Base-by-base conservation (phyloP, 2,329 filamentous ascomycete genomes). In the Aspergillus aculeatus region DNA sequence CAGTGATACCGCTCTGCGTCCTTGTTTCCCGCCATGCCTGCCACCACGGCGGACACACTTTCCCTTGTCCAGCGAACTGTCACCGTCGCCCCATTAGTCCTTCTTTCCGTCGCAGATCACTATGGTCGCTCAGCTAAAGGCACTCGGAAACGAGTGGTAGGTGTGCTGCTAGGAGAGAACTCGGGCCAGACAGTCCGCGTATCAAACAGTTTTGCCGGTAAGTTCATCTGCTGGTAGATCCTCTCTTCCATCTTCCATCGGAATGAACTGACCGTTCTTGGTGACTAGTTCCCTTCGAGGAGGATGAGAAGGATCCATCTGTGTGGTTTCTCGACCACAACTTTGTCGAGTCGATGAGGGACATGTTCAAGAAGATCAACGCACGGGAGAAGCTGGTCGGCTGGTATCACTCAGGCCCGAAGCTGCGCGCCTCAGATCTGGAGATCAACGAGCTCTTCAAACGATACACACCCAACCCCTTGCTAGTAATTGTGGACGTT, bases 291-390 rank as follows among this genome's bases (percentile, higher is more conserved):
- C 95, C 95, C 1, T 99, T 99, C 73, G 95, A 99, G 79, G 95
- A 99, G 81, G 95, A 99, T 77, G 95, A 97, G 72, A 96, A 96
- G 80, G 93, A 99, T 75, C 94, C 94, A 3, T 96, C 94, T 38
- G 95, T 99, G 75, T 99, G 95, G 95, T 99, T 98, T 77, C 81
- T 99, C 66, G 95, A 99, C 77, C 95, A 99, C 84, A 98, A 98
- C 85, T 99, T 97, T 73, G 91, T 99, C 78, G 95, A 99, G 80
- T 91, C 89, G 69, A 99, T 99, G 95, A 96, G 95, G 81, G 95
- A 98, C 79, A 99, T 99, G 95, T 99, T 99, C 86, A 99, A 99
- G 84, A 98, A 98, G 82, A 93, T 99, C 84, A 99, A 99, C 82
- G 95, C 95, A 62, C 85, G 91, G 65, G 95, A 99, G 82, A 98